Evolutionary conservation across 306 rosid genomes (phyloP), one percentile per base, ranked within the genome.

Genomic region (Castanopsis chinensis): DNA sequence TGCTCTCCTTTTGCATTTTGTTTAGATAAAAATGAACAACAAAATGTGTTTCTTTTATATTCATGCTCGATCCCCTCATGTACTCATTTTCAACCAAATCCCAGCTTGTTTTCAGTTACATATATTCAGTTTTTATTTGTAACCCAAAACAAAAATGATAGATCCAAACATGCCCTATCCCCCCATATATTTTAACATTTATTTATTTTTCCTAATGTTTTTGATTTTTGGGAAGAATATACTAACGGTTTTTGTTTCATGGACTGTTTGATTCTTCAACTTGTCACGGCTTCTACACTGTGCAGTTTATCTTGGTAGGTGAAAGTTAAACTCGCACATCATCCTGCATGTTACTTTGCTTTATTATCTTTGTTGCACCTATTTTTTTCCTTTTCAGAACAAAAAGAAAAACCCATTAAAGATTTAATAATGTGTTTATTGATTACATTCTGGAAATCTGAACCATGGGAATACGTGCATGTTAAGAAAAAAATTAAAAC

Each of bases 231-330:
- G 75, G 82, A 79, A 74, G 76, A 82, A 85, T 80, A 80, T 82
- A 72, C 87, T 88, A 76, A 88, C 89, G 77, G 86, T 83, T 74
- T 83, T 74, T 85, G 82, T 60, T 88, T 83, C 81, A 79, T 85
- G 84, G 86, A 73, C 59, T 81, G 80, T 71, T 77, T 83, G 88
- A 86, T 72, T 83, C 82, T 86, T 85, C 80, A 84, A 70, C 76
- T 58, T 72, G 68, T 84, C 82, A 82, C 77, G 85, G 88, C 59
- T 68, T 82, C 87, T 75, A 86, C 80, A 51, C 67, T 70, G 72
- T 85, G 79, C 89, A 95, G 99, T 95, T 88, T 95, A 95, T 87
- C 98, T 95, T 75, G 99, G 99, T 95, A 82, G 71, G 98, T 86
- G 80, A 79, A 84, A 52, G 10, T n/a, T 21, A 13, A 59, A 10